Percentiles rank a stretch among this genome's conserved stretches.
Evolutionary conservation across 495 filamentous ascomycete species (phyloP).

Genomic region (Penicillium roqueforti): DNA sequence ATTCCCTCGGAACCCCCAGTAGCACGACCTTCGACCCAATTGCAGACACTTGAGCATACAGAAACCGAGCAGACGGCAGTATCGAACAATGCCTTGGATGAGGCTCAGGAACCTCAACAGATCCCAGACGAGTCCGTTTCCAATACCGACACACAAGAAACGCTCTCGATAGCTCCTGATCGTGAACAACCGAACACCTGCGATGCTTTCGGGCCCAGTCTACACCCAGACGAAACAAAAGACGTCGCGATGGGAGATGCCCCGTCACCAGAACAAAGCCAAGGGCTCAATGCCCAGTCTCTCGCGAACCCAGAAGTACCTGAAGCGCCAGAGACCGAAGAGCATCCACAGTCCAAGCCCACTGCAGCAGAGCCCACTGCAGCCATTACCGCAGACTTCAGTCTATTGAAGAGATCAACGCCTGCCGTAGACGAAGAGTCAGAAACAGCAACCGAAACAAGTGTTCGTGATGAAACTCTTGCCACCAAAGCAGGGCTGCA

Average conservation of each 20-base stretch:
- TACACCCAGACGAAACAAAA: constrained; percentile 2
- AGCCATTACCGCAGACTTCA: background rate
- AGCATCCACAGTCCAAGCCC: background rate
- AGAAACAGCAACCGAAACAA: background rate
- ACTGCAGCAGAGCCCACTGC: background rate
- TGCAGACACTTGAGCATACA: background rate
- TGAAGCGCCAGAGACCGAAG: background rate
- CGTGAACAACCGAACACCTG: background rate
- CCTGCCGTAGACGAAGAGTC: background rate
- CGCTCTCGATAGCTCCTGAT: background rate
- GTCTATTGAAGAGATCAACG: background rate
- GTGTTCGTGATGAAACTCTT: background rate
- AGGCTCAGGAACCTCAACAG: background rate
- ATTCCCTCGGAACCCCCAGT: constrained; percentile 4
- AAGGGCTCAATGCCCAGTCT: background rate
- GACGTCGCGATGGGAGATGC: constrained; percentile 14
- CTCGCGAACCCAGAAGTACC: constrained; percentile 4
- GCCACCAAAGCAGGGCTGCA: background rate
- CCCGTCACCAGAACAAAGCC: constrained; percentile 4
- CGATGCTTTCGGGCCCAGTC: background rate
- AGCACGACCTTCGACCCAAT: constrained; percentile 2
- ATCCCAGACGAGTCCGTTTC: background rate
- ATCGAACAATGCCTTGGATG: background rate
- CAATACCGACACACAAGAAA: background rate
- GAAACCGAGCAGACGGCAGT: background rate